Evolutionary conservation across 2,329 filamentous ascomycete species (phyloP).

Genomic region (Pseudogymnoascus verrucosus): DNA sequence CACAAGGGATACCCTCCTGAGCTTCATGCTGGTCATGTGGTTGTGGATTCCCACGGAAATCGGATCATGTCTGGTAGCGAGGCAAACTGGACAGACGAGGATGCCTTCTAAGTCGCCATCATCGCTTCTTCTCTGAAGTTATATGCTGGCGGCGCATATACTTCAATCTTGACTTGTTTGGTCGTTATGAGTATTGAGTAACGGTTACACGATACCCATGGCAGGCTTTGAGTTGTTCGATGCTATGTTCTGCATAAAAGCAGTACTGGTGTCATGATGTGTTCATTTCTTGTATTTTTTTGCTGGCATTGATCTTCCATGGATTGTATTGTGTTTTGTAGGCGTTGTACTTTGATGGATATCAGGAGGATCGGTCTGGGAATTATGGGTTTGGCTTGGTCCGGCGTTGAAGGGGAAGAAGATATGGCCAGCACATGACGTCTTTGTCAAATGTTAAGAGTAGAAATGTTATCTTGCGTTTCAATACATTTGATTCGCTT

Average conservation of each 20-base stretch:
- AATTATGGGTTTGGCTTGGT: background rate
- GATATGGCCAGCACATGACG: background rate
- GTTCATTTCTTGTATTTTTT: conserved; percentile 8
- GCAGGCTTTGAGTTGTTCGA: background rate
- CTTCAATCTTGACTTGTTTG: background rate
- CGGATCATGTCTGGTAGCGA: conserved; percentile 57
- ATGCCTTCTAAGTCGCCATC: conserved; percentile 38
- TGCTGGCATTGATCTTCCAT: background rate
- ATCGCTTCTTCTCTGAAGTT: background rate
- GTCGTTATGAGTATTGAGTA: conserved; percentile 1
- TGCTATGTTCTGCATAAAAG: background rate
- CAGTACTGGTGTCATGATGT: background rate
- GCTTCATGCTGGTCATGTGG: conserved; percentile 39
- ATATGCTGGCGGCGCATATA: background rate
- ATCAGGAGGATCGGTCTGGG: background rate
- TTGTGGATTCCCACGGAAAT: conserved; percentile 45
- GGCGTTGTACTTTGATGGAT: conserved; percentile 7
- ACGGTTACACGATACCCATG: conserved; percentile 4
- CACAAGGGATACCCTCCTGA: conserved; percentile 45
- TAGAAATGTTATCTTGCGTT: conserved; percentile 6
- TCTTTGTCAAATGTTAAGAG: background rate
- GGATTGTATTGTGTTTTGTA: conserved; percentile 4
- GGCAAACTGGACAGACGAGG: conserved; percentile 55
- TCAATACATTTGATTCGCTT: background rate
- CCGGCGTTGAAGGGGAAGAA: background rate